Evolutionary conservation across 1,284 basidiomycete species (phyloP), one percentile per base, ranked within the genome.

Genomic region (Apiotrichum gamsii): DNA sequence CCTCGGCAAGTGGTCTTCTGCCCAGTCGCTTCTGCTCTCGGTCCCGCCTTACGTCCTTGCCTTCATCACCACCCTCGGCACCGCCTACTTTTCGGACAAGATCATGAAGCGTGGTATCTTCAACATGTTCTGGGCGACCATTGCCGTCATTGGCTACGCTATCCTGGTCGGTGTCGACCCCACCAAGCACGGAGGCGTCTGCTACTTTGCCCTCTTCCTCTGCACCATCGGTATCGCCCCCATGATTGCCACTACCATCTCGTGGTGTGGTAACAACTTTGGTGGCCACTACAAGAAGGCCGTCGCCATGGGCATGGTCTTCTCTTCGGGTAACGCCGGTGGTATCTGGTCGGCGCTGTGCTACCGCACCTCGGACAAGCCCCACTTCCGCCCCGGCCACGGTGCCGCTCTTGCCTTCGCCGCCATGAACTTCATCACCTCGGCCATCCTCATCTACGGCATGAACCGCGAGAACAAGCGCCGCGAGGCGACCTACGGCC

Each of bases 121-220:
- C 63, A 62, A 76, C 49, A 70, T 76, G 64, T 72, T 70, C 56
- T 74, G 71, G 70, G 67, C 69, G 32, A 37, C 59, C 3, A 54
- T 75, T 36, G 62, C 62, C 13, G 45, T 60, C 31, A 62, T 76
- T 41, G 75, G 74, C 14, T 77, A 76, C 62, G 64, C 72, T 10
- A 39, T 56, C 38, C 53, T 51, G 11, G 33, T 45, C 21, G 3
- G 32, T 8, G 39, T 42, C 47, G 29, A 43, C 30, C 43, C 49
- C n/a, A 23, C n/a, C 8, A 40, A 41, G 10, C 20, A 47, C 32
- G 28, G 45, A 13, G 72, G 69, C 19, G 73, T 59, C 4, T 63
- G 67, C 15, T 76, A 75, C 64, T 73, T 74, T 57, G 71, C 72
- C 38, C 64, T 74, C 21, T 75, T 75, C 64, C 50, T 76, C 21